phyloP scores from a whole-genome alignment of 2,329 filamentous ascomycete species.

The Penicillium sp. region DNA sequence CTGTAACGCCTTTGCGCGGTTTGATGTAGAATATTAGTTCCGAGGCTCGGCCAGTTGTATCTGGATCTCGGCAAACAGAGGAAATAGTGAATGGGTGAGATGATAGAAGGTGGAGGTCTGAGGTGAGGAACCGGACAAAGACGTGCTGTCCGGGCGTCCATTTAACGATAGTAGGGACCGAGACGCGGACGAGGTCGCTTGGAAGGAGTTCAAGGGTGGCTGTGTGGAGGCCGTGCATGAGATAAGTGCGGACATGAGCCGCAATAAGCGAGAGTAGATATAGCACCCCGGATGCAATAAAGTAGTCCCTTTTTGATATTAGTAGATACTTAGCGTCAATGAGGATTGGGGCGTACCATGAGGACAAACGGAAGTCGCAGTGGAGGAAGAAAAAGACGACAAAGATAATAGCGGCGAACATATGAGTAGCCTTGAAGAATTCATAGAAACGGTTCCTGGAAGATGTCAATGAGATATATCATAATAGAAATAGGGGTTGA shows the following conservation, averaged over 20 bases:
- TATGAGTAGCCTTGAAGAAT: slow-evolving; percentile 63
- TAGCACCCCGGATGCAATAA: slow-evolving; percentile 58
- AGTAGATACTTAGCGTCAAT: not conserved
- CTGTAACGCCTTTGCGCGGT: slow-evolving; percentile 55
- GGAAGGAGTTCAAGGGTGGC: slow-evolving; percentile 49
- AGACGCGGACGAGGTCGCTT: slow-evolving; percentile 47
- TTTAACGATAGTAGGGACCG: slow-evolving; percentile 46
- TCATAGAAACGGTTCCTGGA: slow-evolving; percentile 59
- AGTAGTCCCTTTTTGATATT: slow-evolving; percentile 56
- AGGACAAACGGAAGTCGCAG: slow-evolving; percentile 58
- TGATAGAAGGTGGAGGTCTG: slow-evolving; percentile 49
- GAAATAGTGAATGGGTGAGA: slow-evolving; percentile 61
- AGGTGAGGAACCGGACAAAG: slow-evolving; percentile 55
- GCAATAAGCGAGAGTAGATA: slow-evolving; percentile 54
- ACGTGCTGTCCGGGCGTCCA: slow-evolving; percentile 60
- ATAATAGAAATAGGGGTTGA: not conserved
- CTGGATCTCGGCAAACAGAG: slow-evolving; percentile 44
- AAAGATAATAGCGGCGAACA: slow-evolving; percentile 56
- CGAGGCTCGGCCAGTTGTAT: slow-evolving; percentile 23
- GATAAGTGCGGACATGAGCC: slow-evolving; percentile 50
- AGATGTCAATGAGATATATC: not conserved
- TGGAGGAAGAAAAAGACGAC: slow-evolving; percentile 64
- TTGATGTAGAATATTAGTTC: slow-evolving; percentile 60
- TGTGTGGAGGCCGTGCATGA: slow-evolving; percentile 53
- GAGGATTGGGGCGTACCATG: slow-evolving; percentile 46